These are phyloP conservation scores for Peronospora farinosa DNA, from an alignment of 352 stramenopile species.

Conservation along the genomic window DNA sequence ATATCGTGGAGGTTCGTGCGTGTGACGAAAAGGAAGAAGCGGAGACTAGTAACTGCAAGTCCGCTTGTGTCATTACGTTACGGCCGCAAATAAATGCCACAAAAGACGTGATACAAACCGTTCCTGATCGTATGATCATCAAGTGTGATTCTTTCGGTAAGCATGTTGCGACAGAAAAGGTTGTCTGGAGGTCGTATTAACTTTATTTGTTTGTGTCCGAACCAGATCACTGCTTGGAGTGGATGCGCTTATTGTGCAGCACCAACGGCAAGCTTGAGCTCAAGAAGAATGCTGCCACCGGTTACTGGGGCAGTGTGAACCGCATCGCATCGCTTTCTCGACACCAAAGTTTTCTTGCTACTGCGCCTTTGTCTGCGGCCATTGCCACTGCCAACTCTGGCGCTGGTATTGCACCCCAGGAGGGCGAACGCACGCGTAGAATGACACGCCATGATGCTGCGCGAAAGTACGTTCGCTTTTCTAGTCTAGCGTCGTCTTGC, in stretches of 20 bases:
- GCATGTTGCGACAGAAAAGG: constrained; percentile 3
- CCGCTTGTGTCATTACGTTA: constrained; percentile 58
- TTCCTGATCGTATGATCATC: constrained; percentile 58
- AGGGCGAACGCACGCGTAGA: constrained; percentile 41
- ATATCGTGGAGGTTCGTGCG: constrained; percentile 74
- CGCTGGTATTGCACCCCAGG: constrained; percentile 6
- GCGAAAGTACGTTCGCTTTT: constrained; percentile 49
- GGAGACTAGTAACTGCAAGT: constrained; percentile 47
- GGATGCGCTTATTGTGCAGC: constrained; percentile 80
- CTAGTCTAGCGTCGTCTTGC: background rate
- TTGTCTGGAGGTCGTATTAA: background rate
- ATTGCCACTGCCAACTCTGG: constrained; percentile 31
- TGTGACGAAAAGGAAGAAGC: constrained; percentile 68
- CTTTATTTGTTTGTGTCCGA: constrained; percentile 4
- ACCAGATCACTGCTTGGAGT: constrained; percentile 79
- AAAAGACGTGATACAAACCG: constrained; percentile 15
- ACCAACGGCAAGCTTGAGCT: constrained; percentile 84
- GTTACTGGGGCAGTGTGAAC: constrained; percentile 81
- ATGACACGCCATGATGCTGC: constrained; percentile 72
- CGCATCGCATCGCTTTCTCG: constrained; percentile 76
- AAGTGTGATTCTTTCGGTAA: constrained; percentile 78
- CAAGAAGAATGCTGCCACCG: constrained; percentile 83
- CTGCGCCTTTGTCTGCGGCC: constrained; percentile 40
- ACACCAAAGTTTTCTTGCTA: constrained; percentile 80
- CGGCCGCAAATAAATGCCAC: constrained; percentile 11